phyloP scores from a whole-genome alignment of 2,329 filamentous ascomycete genomes.

The Ophiostoma sp. region DNA sequence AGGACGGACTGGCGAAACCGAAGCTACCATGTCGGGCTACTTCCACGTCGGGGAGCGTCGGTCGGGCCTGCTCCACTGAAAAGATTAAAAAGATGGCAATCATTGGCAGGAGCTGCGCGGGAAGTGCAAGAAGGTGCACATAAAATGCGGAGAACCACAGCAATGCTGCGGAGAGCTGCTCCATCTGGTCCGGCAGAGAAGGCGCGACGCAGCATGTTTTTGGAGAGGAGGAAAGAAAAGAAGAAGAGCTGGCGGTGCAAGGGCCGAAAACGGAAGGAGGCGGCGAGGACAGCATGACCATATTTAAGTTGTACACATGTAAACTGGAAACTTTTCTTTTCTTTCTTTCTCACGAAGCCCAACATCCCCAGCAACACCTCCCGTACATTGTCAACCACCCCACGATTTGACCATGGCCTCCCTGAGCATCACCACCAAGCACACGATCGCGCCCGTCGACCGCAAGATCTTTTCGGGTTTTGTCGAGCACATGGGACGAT shows the following conservation, averaged over 20 bases:
- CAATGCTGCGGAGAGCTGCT: background rate
- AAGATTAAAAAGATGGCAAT: background rate
- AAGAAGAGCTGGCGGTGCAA: background rate
- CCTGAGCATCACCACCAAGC: conserved; percentile 12
- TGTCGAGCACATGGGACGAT: conserved; percentile 88
- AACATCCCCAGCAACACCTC: no score
- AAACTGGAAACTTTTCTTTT: background rate
- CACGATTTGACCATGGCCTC: background rate
- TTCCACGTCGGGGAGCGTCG: background rate
- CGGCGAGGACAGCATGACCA: background rate
- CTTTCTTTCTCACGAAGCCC: background rate
- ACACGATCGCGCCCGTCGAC: conserved; percentile 49
- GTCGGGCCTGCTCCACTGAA: background rate
- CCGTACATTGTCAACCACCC: background rate
- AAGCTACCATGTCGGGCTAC: no score
- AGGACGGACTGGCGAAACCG: no score
- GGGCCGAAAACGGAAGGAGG: background rate
- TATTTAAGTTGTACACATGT: background rate
- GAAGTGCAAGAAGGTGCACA: background rate
- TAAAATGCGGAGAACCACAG: background rate
- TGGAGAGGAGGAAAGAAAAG: background rate
- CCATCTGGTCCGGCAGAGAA: background rate
- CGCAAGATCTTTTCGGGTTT: conserved; percentile 83
- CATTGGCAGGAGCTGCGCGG: background rate
- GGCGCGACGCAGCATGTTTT: background rate